A percentile compares a stretch with the other conserved stretches of the same genome.
Evolutionary conservation across 2,329 filamentous ascomycete genomes (phyloP).

Genomic region (Colletotrichum costaricense): DNA sequence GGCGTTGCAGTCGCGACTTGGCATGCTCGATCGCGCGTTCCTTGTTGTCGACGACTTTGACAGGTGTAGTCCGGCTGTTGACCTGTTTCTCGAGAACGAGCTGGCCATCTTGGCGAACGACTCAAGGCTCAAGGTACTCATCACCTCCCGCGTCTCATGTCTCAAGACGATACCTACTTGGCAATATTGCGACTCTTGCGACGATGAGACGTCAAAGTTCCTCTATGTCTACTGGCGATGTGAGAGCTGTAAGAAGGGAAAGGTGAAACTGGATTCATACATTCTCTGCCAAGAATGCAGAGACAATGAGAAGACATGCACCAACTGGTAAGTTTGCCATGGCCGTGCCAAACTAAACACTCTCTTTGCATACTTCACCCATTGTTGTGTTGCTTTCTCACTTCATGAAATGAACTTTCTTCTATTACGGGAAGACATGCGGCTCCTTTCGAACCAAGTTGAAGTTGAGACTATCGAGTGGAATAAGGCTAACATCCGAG

Average conservation of each 20-base stretch:
- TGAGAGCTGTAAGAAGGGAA: not conserved
- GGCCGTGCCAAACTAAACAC: not conserved
- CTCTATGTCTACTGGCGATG: not conserved
- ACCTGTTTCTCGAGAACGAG: conserved; percentile 13
- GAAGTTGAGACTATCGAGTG: not conserved
- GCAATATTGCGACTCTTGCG: conserved; percentile 4
- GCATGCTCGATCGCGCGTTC: conserved; percentile 1
- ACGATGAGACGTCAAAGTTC: not conserved
- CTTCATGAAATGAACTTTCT: not conserved
- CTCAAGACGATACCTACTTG: not conserved
- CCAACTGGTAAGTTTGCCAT: not conserved
- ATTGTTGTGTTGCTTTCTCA: not conserved
- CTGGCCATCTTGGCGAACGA: not conserved
- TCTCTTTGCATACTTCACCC: not conserved
- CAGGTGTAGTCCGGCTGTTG: not conserved
- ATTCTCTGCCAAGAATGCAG: conserved; percentile 12
- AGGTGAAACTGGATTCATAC: not conserved
- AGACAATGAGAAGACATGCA: not conserved
- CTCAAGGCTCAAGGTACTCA: conserved; percentile 4
- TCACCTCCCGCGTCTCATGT: conserved; percentile 8
- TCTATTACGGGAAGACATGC: not conserved
- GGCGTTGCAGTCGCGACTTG: conserved; percentile 8
- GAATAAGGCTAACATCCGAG: not conserved
- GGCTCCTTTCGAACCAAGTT: not conserved
- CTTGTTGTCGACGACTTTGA: conserved; percentile 5